Evolutionary conservation across 441 rosid species (phyloP), one percentile per base, ranked within the genome.

Genomic region (Metrosideros polymorpha): DNA sequence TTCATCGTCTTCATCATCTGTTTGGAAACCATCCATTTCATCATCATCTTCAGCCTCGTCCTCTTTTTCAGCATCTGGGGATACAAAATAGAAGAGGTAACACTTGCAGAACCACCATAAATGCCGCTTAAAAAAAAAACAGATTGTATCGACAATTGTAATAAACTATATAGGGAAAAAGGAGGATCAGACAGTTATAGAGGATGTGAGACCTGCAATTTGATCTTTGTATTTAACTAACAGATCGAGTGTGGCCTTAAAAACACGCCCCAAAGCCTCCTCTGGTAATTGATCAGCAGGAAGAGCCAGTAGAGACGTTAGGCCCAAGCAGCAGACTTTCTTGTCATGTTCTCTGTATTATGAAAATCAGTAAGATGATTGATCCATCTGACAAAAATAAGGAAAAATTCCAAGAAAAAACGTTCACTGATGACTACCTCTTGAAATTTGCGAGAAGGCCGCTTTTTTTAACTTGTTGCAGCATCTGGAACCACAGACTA

Each of bases 251-350:
- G 92, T 90, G 83, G 97, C 95, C 86, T 90, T 94, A 91, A 98
- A 98, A 89, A 96, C 91, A 86, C 94, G 99, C 82, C 92, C 96
- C 89, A 96, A 89, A 71, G 98, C 97, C 75, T 98, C 99, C 82
- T 90, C 96, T 9, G 96, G 96, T 63, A 96, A 92, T 88, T 92
- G 99, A 84, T 91, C 95, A 51, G 92, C 92, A 29, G 99, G 97
- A 86, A 96, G 98, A 61, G 91, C 92, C 88, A 98, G 95, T 32
- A 98, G 91, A 86, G 99, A 93, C 54, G 95, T 93, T 93, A 96
- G 91, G 30, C 99, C 99, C 95, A 96, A 91, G 92, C 98, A 94
- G 92, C 99, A 96, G 82, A 98, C 98, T 91, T 98, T 98, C 92
- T 98, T 98, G 89, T 94, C 98, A 90, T 96, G 94, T 85, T 94